Base-by-base conservation (phyloP, 1,284 basidiomycete species). In the Sporisorium scitamineum region DNA sequence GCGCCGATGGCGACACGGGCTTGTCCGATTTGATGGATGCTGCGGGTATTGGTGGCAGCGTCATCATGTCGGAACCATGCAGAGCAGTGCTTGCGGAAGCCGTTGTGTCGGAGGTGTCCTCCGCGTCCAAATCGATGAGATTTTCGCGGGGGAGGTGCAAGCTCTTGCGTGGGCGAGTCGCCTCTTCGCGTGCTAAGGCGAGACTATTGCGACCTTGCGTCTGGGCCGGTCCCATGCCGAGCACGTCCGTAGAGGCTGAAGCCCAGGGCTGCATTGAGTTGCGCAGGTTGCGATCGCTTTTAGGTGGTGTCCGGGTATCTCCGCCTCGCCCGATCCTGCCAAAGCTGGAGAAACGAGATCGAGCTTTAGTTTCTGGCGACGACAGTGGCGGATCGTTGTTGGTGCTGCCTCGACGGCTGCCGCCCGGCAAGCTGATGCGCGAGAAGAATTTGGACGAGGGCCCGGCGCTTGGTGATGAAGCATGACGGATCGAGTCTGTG, bases 201-300 rank as follows among this genome's bases (percentile, higher is more conserved):
- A 74, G 51, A 61, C 66, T 74, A 52, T 64, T 62, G 31, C 71
- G 61, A 3, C 58, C 61, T 45, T 56, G 56, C 13, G 37, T 13
- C n/a, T 61, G 22, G 20, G 39, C 48, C 2, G 54, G 24, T 11
- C 41, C 24, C 55, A 50, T 29, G 45, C 45, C 41, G 14, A 76
- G 61, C 26, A 68, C 63, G n/a, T 76, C 73, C 5, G 73, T 76
- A 26, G 73, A 76, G 6, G 68, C 68, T 0, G 73, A 76, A 2
- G 73, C 73, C 73, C 73, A 76, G 1, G 64, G 47, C 52, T 71
- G 60, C 61, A 72, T 72, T 26, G 70, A 61, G 20, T 64, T 61
- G 27, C 65, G 61, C 56, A 73, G 54, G 39, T 48, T 54, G n/a
- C 37, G 57, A 11, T 22, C 32, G 18, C 37, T 54, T 18, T 42